Base-by-base conservation (phyloP, 2,329 filamentous ascomycete genomes). In the Fusarium beomiforme region DNA sequence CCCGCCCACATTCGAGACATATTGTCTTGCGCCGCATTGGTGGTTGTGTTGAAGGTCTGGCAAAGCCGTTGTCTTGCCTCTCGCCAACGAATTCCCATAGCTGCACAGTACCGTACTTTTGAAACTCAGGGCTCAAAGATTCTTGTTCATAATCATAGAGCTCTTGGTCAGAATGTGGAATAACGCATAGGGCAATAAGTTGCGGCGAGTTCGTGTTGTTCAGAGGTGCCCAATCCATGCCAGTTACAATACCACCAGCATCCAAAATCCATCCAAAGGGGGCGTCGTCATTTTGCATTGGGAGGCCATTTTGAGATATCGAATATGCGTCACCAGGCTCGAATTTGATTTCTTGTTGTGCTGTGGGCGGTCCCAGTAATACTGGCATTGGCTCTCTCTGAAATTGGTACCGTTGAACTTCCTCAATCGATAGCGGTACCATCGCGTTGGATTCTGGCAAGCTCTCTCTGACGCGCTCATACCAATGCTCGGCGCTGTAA, bases 261-360 rank as follows among this genome's bases (percentile, higher is more conserved):
- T 90, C 85, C 17, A 90, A 73, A 69, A 89, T 79, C 86, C 86
- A 89, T 7, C 86, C 87, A 78, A 69, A 81, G 69, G 72, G 74
- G 31, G 68, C 53, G 10, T 63, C 51, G 3, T 71, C 55, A n/a
- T 79, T 73, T 13, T 75, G 64, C 23, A 79, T 68, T 1, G 79
- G 77, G 12, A 82, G 49, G 0, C 80, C 80, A 0, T 72, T 70
- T 11, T 80, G 74, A 5, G 76, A 76, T 26, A 81, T 44, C 0
- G 76, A 34, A 60, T 73, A 66, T 17, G 73, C 65, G 9, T 77
- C 74, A 3, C 77, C 77, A 0, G 78, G 74, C 2, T 69, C 64
- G 49, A 83, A 77, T 8, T 56, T 59, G 13, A 79, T 41, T 34
- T 82, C 80, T 39, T 74, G 66, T 60, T 80, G 80, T 2, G 73